Evolutionary conservation across 225 moss, liverwort and hornwort genomes (phyloP).

Genomic region (Ulota crispa): DNA sequence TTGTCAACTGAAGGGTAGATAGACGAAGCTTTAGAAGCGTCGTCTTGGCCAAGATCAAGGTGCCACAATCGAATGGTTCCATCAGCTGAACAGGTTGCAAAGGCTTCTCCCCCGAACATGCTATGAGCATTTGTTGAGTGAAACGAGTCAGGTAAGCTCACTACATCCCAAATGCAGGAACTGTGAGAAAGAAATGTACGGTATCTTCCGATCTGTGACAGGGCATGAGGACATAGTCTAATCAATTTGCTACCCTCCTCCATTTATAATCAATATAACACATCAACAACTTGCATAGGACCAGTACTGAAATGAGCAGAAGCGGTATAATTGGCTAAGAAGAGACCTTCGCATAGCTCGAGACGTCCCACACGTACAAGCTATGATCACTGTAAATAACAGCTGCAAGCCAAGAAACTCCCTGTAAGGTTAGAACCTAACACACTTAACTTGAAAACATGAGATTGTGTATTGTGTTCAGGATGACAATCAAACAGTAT

Average conservation of each 20-base stretch:
- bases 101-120: conserved; percentile 44
- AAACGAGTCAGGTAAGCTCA: conserved; percentile 52
- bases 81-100: conserved; percentile 76
- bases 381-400: conserved; percentile 71
- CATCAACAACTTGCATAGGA: conserved; percentile 23
- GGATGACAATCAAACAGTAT: neutral
- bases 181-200: conserved; percentile 71
- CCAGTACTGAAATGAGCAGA: neutral
- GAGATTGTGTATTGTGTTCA: neutral
- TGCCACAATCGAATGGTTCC: conserved; percentile 76
- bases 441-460: neutral
- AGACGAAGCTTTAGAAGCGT: conserved; percentile 27
- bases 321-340: conserved; percentile 12
- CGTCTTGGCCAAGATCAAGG: conserved; percentile 54
- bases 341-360: conserved; percentile 62
- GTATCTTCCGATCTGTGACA: conserved; percentile 61
- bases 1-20: conserved; percentile 25
- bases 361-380: conserved; percentile 70
- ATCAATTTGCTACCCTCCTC: conserved; percentile 21
- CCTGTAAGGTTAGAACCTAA: conserved; percentile 2
- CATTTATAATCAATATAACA: neutral
- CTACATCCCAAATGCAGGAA: conserved; percentile 80
- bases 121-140: conserved; percentile 38
- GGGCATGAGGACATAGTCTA: conserved; percentile 21
- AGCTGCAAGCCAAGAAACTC: conserved; percentile 51